These are phyloP conservation scores for cucumber (Cucumis sativus) DNA, from an alignment of 306 rosid genomes.

Conservation along the genomic window Cucumber_9930_V3 NC_026661.2:4525501-4526000, in stretches of 20 bases:
- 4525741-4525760: background rate
- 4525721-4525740: background rate
- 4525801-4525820: conserved; percentile 77
- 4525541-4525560: conserved; percentile 34
- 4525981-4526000: background rate
- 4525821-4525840: conserved; percentile 65
- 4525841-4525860: conserved; percentile 69
- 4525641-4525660: conserved; percentile 93
- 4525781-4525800: conserved; percentile 98
- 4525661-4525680: conserved; percentile 25
- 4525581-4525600: conserved; percentile 99
- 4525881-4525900: background rate
- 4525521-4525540: background rate
- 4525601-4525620: conserved; percentile 90
- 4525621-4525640: conserved; percentile 89
- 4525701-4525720: background rate
- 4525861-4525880: conserved; percentile 10
- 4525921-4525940: background rate
- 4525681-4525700: background rate
- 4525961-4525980: background rate
- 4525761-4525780: conserved; percentile 65
- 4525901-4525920: background rate
- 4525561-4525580: conserved; percentile 99
- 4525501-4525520: background rate
- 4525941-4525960: background rate